These are phyloP conservation scores for Dipteronia dyeriana DNA, from an alignment of 345 rosid genomes.

Conservation along the genomic window DNA sequence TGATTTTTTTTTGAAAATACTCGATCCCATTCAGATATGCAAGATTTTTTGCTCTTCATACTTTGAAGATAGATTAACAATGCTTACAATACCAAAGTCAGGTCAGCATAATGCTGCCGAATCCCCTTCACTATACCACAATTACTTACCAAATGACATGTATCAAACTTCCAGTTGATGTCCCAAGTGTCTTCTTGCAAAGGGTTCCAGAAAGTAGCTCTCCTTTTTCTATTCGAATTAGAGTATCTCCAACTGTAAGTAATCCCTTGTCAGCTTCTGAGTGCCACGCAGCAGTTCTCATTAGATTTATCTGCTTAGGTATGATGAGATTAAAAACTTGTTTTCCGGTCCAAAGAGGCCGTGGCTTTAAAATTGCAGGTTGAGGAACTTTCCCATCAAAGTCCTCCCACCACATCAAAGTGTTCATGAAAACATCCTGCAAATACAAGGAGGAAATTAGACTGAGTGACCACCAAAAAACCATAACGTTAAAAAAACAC, in stretches of 20 bases:
- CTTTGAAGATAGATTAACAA: not conserved
- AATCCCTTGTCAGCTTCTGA: constrained; percentile 73
- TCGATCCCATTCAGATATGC: not conserved
- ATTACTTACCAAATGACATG: constrained; percentile 86
- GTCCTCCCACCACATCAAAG: constrained; percentile 99
- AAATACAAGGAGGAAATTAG: constrained; percentile 1
- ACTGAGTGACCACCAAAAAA: not conserved
- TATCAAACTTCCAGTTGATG: constrained; percentile 90
- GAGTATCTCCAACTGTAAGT: constrained; percentile 91
- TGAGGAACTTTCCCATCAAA: constrained; percentile 98
- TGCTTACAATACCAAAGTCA: not conserved
- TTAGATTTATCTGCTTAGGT: constrained; percentile 93
- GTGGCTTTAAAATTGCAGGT: constrained; percentile 89
- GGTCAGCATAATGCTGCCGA: not conserved
- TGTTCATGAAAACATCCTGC: constrained; percentile 98
- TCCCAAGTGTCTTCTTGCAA: constrained; percentile 95
- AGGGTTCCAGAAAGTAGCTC: constrained; percentile 91
- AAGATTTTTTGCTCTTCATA: not conserved
- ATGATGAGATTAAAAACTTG: constrained; percentile 97
- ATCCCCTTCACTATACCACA: not conserved
- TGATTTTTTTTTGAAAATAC: not conserved
- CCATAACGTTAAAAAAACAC: not conserved
- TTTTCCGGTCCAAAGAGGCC: constrained; percentile 99
- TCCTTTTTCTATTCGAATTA: constrained; percentile 90
- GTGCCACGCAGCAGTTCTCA: constrained; percentile 93